Evolutionary conservation across 1,139 yeast species (phyloP), one percentile per base, ranked within the genome.

Genomic region (Pichia sp.): DNA sequence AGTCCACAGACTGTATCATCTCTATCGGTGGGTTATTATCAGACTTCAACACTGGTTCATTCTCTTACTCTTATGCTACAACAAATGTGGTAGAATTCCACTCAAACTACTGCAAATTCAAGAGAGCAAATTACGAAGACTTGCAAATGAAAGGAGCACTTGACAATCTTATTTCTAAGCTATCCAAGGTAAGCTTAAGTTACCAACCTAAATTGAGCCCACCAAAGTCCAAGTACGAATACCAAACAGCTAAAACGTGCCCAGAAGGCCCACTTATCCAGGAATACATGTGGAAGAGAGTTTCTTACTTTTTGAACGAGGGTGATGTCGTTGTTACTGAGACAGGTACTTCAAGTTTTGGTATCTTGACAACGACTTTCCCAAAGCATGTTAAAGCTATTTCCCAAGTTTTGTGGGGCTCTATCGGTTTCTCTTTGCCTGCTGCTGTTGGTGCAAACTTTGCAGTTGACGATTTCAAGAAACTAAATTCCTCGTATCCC

Each of bases 341-440:
- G 72, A 88, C 96, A 49, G 96, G 96, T 73, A 89, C 96, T 46
- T 85, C 95, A 40, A 89, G 95, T 43, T 88, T 89, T 68, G 96
- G 96, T 74, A 84, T 89, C 62, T 80, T 85, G 63, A 87, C 84
- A 68, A 78, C 93, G 47, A 81, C 81, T 67, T 88, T 86, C 83
- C 95, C 96, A 61, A 74, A 79, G 66, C 75, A 84, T 69, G 78
- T 85, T 47, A 73, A 80, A 61, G 95, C 95, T 67, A 88, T 89
- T 61, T 87, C 95, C 53, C 96, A 89, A 74, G 95, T 88, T 49
- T 77, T 89, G 67, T 89, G 95, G 92, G 96, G 96, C 57, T 87
- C 95, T 49, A 87, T 89, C 71, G 96, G 96, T 66, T 89, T 76
- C 77, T 82, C 96, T 36, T 89, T 87, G 49, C 96, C 96, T 67